Evolutionary conservation across 768 basidiomycete genomes (phyloP).

Genomic region (Xanthoconium stramineum): DNA sequence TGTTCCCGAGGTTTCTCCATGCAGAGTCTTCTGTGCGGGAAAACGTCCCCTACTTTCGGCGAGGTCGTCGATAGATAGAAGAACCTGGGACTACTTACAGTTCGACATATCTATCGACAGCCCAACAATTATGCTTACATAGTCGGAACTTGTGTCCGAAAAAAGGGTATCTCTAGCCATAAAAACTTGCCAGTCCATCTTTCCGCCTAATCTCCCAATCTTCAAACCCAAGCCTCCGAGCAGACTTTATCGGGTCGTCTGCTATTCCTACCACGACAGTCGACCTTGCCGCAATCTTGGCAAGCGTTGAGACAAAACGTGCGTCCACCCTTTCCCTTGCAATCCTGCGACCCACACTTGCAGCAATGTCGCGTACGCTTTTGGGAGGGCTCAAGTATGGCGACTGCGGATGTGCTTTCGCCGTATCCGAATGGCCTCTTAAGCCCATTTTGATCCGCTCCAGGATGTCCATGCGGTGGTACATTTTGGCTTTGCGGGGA

Average conservation of each 20-base stretch:
- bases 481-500: conserved; percentile 21
- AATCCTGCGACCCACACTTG: conserved; percentile 78
- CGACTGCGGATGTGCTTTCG: conserved; percentile 23
- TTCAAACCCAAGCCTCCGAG: conserved; percentile 48
- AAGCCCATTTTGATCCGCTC: conserved; percentile 23
- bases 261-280: conserved; percentile 76
- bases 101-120: conserved; percentile 5
- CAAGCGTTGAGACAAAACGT: conserved; percentile 71
- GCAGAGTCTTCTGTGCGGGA: too few species aligned
- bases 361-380: conserved; percentile 78
- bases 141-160: not conserved
- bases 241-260: conserved; percentile 75
- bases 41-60: too few species aligned
- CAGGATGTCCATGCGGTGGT: conserved; percentile 24
- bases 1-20: too few species aligned
- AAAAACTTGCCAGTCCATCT: not conserved
- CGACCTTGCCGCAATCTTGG: conserved; percentile 79
- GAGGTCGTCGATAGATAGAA: not conserved
- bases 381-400: conserved; percentile 36
- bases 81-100: conserved; percentile 1
- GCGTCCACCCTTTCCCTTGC: conserved; percentile 80
- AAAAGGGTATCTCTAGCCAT: not conserved
- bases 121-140: conserved; percentile 9
- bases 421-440: conserved; percentile 31
- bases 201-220: not conserved